Percentiles rank a stretch among this genome's conserved stretches.
Evolutionary conservation across 1,284 basidiomycete genomes (phyloP).

Genomic region (Cryptococcus sp.): DNA sequence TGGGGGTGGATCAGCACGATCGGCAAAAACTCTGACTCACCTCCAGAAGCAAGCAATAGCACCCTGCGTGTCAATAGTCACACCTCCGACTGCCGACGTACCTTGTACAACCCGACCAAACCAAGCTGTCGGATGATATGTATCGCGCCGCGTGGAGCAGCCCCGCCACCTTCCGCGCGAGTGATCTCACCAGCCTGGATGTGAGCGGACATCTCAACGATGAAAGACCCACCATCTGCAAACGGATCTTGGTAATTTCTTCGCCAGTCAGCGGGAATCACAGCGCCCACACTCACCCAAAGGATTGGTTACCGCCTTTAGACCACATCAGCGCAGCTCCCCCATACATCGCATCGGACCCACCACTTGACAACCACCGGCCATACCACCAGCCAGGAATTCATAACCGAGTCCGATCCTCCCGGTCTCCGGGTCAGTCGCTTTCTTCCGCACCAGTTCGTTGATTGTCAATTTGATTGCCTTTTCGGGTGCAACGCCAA

Average conservation of each 20-base stretch:
- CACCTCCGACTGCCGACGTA: conserved; percentile 5
- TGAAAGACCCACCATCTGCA: conserved; percentile 72
- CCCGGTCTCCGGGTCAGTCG: conserved; percentile 92
- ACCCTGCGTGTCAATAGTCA: conserved; percentile 20
- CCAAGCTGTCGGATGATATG: conserved; percentile 94
- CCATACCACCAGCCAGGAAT: conserved; percentile 84
- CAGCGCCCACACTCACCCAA: conserved; percentile 64
- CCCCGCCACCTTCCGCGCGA: conserved; percentile 68
- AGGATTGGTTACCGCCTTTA: conserved; percentile 94
- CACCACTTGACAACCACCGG: conserved; percentile 97
- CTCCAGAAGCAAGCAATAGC: conserved; percentile 47
- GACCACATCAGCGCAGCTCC: background rate
- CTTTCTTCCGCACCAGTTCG: conserved; percentile 79
- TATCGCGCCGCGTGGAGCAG: conserved; percentile 76
- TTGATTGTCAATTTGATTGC: conserved; percentile 76
- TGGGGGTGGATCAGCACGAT: conserved; percentile 55
- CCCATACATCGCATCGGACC: conserved; percentile 54
- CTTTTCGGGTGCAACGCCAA: conserved; percentile 98
- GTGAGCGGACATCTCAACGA: background rate
- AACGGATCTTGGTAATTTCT: conserved; percentile 81
- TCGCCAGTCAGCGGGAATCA: background rate
- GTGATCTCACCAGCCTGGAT: conserved; percentile 74
- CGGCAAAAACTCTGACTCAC: conserved; percentile 39
- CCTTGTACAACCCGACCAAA: conserved; percentile 88
- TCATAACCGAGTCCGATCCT: conserved; percentile 86